These are phyloP conservation scores for Backusella tuberculispora DNA, from an alignment of 192 early-diverging fungal genomes.

Conservation along the genomic window DNA sequence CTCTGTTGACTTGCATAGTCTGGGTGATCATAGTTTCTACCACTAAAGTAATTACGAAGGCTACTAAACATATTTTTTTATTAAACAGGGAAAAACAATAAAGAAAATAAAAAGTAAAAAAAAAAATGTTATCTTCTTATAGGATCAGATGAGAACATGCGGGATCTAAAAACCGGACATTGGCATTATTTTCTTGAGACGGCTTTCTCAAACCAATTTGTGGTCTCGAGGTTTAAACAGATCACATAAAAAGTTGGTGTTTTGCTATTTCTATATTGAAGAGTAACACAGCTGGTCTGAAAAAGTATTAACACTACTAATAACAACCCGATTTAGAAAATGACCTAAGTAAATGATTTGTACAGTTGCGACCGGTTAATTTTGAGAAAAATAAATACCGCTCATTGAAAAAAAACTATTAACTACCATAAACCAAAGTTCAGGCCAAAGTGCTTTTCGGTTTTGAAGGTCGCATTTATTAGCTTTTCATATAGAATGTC, in stretches of 20 bases:
- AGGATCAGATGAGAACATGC: background rate
- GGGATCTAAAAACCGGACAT: background rate
- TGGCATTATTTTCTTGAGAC: background rate
- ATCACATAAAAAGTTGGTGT: background rate
- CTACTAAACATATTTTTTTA: constrained; percentile 10
- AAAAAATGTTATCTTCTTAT: background rate
- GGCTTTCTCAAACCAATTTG: background rate
- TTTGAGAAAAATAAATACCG: too few relatives aligned
- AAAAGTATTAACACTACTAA: background rate
- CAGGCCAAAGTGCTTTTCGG: too few relatives aligned
- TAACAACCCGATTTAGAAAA: too few relatives aligned
- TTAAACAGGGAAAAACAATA: background rate
- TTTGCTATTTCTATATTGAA: background rate
- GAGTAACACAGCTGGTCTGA: background rate
- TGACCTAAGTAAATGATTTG: too few relatives aligned
- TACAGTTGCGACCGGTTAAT: too few relatives aligned
- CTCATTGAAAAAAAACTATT: too few relatives aligned
- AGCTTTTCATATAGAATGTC: too few relatives aligned
- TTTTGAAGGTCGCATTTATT: too few relatives aligned
- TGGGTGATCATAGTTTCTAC: constrained; percentile 2
- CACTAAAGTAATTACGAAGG: background rate
- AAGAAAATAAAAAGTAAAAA: background rate
- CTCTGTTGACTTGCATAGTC: background rate
- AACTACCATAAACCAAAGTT: too few relatives aligned
- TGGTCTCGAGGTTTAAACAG: background rate